phyloP scores from a whole-genome alignment of 2,329 filamentous ascomycete species.

The Shiraia bambusicola region DNA sequence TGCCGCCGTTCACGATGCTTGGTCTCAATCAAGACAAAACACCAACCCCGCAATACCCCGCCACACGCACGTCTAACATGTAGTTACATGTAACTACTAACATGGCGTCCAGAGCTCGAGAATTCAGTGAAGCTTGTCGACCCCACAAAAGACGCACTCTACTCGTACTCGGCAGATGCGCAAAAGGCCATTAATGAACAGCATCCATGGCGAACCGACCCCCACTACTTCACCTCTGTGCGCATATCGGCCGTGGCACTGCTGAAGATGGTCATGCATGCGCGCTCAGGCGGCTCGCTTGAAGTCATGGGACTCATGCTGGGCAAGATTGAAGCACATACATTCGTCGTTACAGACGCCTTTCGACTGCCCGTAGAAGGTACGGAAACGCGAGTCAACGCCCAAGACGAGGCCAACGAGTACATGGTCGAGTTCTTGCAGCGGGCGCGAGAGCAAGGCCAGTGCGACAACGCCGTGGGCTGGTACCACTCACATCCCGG shows the following conservation, averaged over 20 bases:
- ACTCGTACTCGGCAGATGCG: constrained; percentile 71
- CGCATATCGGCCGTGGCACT: constrained; percentile 92
- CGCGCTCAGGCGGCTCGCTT: constrained; percentile 85
- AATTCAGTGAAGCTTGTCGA: constrained; percentile 82
- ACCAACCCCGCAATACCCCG: constrained; percentile 9
- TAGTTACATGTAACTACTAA: too few species aligned
- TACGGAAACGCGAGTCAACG: constrained; percentile 97
- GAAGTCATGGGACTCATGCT: constrained; percentile 99
- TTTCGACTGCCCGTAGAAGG: constrained; percentile 94
- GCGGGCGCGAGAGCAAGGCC: constrained; percentile 70
- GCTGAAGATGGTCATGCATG: constrained; percentile 99
- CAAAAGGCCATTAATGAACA: constrained; percentile 66
- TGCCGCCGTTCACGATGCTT: neutral
- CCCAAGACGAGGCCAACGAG: constrained; percentile 92
- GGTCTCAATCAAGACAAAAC: neutral
- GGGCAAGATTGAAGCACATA: constrained; percentile 82
- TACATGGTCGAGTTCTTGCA: constrained; percentile 89
- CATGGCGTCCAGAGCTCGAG: constrained; percentile 70
- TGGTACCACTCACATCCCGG: constrained; percentile 99
- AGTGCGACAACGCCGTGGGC: constrained; percentile 88
- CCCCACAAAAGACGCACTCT: constrained; percentile 84
- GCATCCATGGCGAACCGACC: constrained; percentile 75
- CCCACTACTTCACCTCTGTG: constrained; percentile 87
- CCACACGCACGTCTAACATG: constrained; percentile 8
- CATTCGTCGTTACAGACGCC: constrained; percentile 90